Base-by-base conservation (phyloP, 2,329 filamentous ascomycete species). In the Nectriaceae sp. region DNA sequence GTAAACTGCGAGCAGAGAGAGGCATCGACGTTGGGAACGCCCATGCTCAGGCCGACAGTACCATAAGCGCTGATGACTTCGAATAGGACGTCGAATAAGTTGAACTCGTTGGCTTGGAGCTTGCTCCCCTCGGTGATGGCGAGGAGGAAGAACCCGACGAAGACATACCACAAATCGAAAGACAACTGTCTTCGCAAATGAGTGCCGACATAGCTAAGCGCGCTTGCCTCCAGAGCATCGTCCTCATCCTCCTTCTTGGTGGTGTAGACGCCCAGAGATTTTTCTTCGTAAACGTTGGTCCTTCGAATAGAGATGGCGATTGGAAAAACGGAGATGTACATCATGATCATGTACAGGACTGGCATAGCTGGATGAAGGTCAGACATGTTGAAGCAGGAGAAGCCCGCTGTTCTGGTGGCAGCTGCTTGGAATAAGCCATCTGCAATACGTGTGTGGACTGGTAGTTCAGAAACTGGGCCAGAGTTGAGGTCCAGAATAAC, bases 311-410 rank as follows among this genome's bases (percentile, higher is more conserved):
- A 94, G 62, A 97, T 97, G 65, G 94, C 93, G 60, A 97, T 96
- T 4, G 93, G 93, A 60, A 96, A 96, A 50, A 97, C 89, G 49
- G 92, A 96, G 53, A 97, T 96, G 70, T 97, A 97, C 94, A 97
- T 97, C 94, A 97, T 97, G 69, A 97, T 86, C 70, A 97, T 76
- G 72, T 97, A 97, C 20, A 91, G 90, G 13, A 95, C 90, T 62
- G 96, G 92, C 49, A 97, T 90, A 3, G 89, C 94, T 1, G 94
- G 92, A 57, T 97, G 92, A 2, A 99, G 75, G 0, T 80, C 73
- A 2, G 88, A 75, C 33, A 97, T 73, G 65, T 87, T 90, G 59
- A 97, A 82, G 22, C 88, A 89, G 1, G 88, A 79, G 63, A 97
- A 96, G 0, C 94, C 93, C 3, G 94, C 93, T 1, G 94, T 97